Conservation (phyloP, 2,329 filamentous ascomycete genomes). For the Aspergillus sp. region DNA sequence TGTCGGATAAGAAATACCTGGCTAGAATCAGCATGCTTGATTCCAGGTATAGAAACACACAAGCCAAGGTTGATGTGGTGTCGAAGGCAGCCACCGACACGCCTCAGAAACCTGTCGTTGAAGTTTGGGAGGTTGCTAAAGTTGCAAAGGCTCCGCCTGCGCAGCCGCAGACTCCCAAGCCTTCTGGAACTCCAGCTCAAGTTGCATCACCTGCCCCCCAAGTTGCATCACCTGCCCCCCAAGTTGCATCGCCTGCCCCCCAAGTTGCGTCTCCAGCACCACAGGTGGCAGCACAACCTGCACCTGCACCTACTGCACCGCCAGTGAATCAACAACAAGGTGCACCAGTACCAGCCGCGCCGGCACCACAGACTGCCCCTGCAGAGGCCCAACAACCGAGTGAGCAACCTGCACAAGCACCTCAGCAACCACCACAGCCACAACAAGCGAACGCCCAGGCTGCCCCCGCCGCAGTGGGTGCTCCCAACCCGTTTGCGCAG, state of each 20-base stretch:
- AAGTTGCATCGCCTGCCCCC: neutral
- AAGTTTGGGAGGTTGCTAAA: conserved; percentile 85
- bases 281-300: neutral
- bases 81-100: conserved; percentile 82
- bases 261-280: neutral
- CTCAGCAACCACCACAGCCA: conserved; percentile 11
- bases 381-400: conserved; percentile 13
- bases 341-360: conserved; percentile 13
- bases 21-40: conserved; percentile 78
- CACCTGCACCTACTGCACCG: neutral
- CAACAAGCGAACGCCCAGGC: conserved; percentile 21
- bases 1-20: conserved; percentile 72
- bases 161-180: conserved; percentile 32
- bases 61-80: conserved; percentile 75
- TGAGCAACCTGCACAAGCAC: conserved; percentile 17
- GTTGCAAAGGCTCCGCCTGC: conserved; percentile 55
- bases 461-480: conserved; percentile 4
- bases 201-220: conserved; percentile 18
- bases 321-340: neutral
- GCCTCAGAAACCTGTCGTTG: conserved; percentile 75
- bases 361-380: conserved; percentile 1
- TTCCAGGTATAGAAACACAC: conserved; percentile 62
- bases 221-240: conserved; percentile 13
- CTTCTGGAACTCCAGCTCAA: conserved; percentile 21
- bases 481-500: conserved; percentile 29